A percentile compares a stretch with the other conserved stretches of the same genome.
phyloP scores from a whole-genome alignment of 2,329 filamentous ascomycete genomes.

The Cladosporium sp. region DNA sequence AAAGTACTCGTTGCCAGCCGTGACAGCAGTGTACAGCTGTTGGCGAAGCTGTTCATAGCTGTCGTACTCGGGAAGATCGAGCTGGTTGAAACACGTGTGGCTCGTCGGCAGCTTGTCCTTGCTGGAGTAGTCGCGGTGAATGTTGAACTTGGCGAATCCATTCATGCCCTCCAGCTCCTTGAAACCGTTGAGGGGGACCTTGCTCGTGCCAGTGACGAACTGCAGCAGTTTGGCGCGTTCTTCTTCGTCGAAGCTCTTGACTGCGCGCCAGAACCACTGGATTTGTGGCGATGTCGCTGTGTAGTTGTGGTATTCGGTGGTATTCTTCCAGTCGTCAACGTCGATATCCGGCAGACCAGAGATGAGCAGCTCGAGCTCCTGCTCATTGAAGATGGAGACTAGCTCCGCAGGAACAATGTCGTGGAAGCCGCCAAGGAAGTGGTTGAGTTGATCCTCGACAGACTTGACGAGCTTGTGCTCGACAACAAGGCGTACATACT shows the following conservation, averaged over 20 bases:
- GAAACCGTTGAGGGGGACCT: constrained; percentile 97
- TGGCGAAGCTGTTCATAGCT: constrained; percentile 86
- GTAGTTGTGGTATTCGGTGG: constrained; percentile 99
- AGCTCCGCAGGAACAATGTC: constrained; percentile 95
- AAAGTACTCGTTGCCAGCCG: constrained; percentile 95
- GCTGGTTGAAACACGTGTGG: constrained; percentile 99
- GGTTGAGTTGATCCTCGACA: constrained; percentile 88
- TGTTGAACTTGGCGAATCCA: constrained; percentile 95
- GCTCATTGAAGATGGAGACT: constrained; percentile 97
- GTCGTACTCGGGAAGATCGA: constrained; percentile 97
- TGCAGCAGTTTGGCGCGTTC: constrained; percentile 95
- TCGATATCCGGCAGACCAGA: constrained; percentile 97
- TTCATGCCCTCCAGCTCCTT: constrained; percentile 99
- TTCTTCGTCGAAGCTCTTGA: constrained; percentile 97
- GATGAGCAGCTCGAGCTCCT: constrained; percentile 93
- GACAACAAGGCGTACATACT: constrained; percentile 91
- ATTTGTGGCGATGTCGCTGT: constrained; percentile 91
- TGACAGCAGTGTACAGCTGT: constrained; percentile 91
- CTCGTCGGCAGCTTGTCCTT: constrained; percentile 94
- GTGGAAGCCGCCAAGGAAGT: constrained; percentile 83
- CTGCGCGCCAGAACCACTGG: constrained; percentile 99
- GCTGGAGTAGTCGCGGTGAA: constrained; percentile 94
- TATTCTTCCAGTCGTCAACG: constrained; percentile 98
- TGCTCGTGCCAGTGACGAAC: constrained; percentile 97
- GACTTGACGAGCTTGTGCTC: constrained; percentile 90